A percentile compares a stretch with the other conserved stretches of the same genome.
Conservation (phyloP, 106 monocot species). For the Acorus gramineus region DNA sequence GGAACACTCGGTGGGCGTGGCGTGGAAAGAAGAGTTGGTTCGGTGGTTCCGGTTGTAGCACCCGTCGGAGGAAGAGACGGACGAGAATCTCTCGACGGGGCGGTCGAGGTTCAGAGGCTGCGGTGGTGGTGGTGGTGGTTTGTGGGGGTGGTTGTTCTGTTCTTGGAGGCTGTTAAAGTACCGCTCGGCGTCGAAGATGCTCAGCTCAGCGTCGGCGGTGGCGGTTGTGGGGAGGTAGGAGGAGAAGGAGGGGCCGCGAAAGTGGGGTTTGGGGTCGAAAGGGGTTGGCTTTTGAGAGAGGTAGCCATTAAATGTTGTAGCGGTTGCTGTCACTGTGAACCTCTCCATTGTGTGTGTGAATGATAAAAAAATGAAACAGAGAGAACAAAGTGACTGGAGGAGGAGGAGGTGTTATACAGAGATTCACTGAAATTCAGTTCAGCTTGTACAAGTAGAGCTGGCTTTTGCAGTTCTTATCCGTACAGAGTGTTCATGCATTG, state of each 20-base stretch:
- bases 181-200: conserved; percentile 61
- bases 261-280: conserved; percentile 10
- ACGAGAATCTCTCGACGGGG: conserved; percentile 1
- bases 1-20: conserved; percentile 35
- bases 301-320: conserved; percentile 6
- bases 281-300: conserved; percentile 1
- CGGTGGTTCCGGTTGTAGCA: neutral
- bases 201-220: conserved; percentile 32
- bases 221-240: conserved; percentile 6
- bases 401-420: neutral
- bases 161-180: conserved; percentile 40
- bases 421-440: too few species aligned
- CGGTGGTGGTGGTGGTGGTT: neutral
- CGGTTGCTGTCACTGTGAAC: conserved; percentile 13
- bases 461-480: too few species aligned
- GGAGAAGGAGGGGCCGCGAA: conserved; percentile 7
- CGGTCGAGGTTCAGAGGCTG: neutral
- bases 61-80: conserved; percentile 6
- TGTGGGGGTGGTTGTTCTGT: neutral
- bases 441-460: too few species aligned
- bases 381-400: neutral
- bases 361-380: neutral
- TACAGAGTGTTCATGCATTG: neutral
- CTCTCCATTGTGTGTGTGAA: conserved; percentile 16
- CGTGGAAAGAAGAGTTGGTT: conserved; percentile 10